Percentiles rank a stretch among this genome's conserved stretches.
These are phyloP conservation scores for Rhododendron mucronatum DNA, from an alignment of 148 eudicot species.

Conservation along the genomic window DNA sequence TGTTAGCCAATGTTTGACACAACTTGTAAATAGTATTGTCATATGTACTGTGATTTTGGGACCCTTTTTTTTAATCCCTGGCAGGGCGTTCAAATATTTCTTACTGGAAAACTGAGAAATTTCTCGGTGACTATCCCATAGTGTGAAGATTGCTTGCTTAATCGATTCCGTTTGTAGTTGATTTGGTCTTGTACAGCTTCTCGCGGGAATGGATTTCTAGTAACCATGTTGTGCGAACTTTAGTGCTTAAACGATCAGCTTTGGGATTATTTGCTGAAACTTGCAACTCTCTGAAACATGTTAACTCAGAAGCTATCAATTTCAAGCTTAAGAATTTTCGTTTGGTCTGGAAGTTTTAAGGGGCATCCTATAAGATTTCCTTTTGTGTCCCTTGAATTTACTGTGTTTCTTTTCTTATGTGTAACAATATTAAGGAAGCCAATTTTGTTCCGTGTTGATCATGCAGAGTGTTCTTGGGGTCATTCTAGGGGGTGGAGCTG, in stretches of 20 bases:
- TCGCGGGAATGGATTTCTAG: neutral
- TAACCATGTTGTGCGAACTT: neutral
- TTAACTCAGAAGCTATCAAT: neutral
- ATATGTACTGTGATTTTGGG: neutral
- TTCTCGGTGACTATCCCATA: neutral
- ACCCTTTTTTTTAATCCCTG: neutral
- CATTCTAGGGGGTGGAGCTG: slow-evolving; percentile 98
- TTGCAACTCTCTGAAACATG: neutral
- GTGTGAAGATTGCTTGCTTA: neutral
- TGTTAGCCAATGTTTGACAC: neutral
- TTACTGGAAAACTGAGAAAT: neutral
- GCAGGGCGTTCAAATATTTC: neutral
- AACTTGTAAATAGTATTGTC: neutral
- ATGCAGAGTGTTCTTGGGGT: slow-evolving; percentile 88
- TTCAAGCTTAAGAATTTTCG: neutral
- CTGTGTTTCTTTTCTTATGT: neutral
- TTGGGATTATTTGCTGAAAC: neutral
- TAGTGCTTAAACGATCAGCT: neutral
- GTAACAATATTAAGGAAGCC: neutral
- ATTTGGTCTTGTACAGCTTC: neutral
- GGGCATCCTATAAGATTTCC: neutral
- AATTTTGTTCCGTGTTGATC: neutral
- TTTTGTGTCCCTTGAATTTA: neutral
- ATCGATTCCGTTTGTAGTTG: neutral
- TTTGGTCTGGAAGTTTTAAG: neutral